Evolutionary conservation across 2,329 filamentous ascomycete species (phyloP).

Genomic region (Ascochyta koolunga): DNA sequence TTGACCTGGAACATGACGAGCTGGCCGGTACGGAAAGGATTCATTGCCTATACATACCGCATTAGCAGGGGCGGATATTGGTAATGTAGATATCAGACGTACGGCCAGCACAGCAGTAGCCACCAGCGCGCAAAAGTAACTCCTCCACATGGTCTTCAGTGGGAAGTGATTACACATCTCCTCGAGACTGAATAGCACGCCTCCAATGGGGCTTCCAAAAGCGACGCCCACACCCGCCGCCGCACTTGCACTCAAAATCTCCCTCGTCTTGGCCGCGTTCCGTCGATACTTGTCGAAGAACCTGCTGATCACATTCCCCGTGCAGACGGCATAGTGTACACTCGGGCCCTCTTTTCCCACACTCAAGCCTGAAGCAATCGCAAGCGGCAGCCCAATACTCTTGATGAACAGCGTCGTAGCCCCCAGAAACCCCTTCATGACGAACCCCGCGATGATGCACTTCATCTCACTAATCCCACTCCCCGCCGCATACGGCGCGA

Average conservation of each 20-base stretch:
- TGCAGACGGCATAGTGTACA: slow-evolving; percentile 98
- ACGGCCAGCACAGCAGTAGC: slow-evolving; percentile 86
- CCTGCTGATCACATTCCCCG: slow-evolving; percentile 92
- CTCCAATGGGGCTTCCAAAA: slow-evolving; percentile 96
- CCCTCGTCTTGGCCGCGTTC: slow-evolving; percentile 91
- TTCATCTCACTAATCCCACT: slow-evolving; percentile 99
- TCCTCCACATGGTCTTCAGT: slow-evolving; percentile 96
- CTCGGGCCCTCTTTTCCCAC: slow-evolving; percentile 97
- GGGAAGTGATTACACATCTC: slow-evolving; percentile 98
- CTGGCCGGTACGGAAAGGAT: slow-evolving; percentile 94
- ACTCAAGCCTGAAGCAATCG: slow-evolving; percentile 91
- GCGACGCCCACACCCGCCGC: slow-evolving; percentile 95
- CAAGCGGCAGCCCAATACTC: slow-evolving; percentile 85
- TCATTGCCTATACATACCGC: slow-evolving; percentile 71
- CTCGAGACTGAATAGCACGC: slow-evolving; percentile 94
- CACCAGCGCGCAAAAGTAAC: slow-evolving; percentile 96
- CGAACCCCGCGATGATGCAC: slow-evolving; percentile 97
- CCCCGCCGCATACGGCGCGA: slow-evolving; percentile 93
- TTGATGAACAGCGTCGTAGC: slow-evolving; percentile 93
- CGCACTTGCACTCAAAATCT: slow-evolving; percentile 92
- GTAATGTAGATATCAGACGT: slow-evolving; percentile 32
- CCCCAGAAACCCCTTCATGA: slow-evolving; percentile 98
- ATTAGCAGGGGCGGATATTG: background rate
- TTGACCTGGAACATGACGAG: slow-evolving; percentile 98
- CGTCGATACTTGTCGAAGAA: slow-evolving; percentile 90